phyloP scores from a whole-genome alignment of 176 grass and related monocot genomes.

The Zoysia pacifica region DNA sequence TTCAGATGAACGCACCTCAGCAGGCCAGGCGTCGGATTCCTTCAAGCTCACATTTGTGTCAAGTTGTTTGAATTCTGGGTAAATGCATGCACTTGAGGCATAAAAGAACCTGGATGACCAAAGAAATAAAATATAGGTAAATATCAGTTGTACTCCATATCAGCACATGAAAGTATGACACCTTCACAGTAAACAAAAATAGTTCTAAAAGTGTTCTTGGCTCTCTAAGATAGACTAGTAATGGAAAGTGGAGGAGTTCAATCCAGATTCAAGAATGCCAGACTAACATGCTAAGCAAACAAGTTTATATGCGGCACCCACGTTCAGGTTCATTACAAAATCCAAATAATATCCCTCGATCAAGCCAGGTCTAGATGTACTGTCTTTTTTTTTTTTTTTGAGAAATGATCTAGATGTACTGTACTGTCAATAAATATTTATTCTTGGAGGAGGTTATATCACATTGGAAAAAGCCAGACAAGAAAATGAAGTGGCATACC shows the following conservation, averaged over 20 bases:
- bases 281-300: slow-evolving; percentile 2
- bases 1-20: slow-evolving; percentile 58
- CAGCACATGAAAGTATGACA: not conserved
- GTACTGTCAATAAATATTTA: not conserved
- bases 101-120: slow-evolving; percentile 69
- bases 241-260: not conserved
- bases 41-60: slow-evolving; percentile 92
- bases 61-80: slow-evolving; percentile 91
- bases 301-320: not conserved
- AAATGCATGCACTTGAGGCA: slow-evolving; percentile 87
- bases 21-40: slow-evolving; percentile 90
- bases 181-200: not conserved
- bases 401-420: not conserved
- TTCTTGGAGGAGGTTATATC: not conserved
- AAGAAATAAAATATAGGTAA: slow-evolving; percentile 16
- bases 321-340: not conserved
- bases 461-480: not conserved
- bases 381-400: not conserved
- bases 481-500: slow-evolving; percentile 36
- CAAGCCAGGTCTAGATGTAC: not conserved
- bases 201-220: not conserved
- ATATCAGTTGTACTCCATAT: not conserved
- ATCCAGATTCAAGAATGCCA: not conserved
- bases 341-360: not conserved
- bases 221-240: not conserved